Percentiles rank a stretch among this genome's conserved stretches.
Evolutionary conservation across 495 filamentous ascomycete genomes (phyloP).

Genomic region (Tuber aestivum): DNA sequence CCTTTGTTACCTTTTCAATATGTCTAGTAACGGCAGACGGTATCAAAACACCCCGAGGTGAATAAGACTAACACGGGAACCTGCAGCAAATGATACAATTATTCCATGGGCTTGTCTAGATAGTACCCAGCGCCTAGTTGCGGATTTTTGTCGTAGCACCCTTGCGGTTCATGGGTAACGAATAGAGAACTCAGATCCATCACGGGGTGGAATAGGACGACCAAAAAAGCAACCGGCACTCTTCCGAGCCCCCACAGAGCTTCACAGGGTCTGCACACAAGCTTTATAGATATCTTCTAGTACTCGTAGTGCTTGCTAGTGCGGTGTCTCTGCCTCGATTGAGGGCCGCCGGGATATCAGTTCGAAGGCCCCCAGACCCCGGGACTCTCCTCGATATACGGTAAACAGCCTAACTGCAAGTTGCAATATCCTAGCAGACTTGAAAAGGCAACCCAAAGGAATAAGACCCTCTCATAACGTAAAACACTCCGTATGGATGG

Average conservation of each 20-base stretch:
- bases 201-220: neutral
- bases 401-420: neutral
- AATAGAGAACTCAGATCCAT: neutral
- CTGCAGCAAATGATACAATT: neutral
- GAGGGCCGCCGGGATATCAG: neutral
- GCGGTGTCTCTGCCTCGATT: neutral
- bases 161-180: neutral
- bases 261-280: neutral
- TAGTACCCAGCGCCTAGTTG: neutral
- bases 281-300: too few species aligned
- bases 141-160: neutral
- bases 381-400: neutral
- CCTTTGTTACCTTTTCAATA: neutral
- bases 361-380: neutral
- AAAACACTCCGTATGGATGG: neutral
- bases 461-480: neutral
- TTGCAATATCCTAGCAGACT: neutral
- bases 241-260: neutral
- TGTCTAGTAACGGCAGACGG: neutral
- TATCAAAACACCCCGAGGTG: neutral
- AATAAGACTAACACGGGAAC: neutral
- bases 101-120: neutral
- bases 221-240: neutral
- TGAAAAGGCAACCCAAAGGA: neutral
- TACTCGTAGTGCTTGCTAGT: too few species aligned